Evolutionary conservation across 495 filamentous ascomycete species (phyloP), one percentile per base, ranked within the genome.

Genomic region (Rostrohypoxylon terebratum): DNA sequence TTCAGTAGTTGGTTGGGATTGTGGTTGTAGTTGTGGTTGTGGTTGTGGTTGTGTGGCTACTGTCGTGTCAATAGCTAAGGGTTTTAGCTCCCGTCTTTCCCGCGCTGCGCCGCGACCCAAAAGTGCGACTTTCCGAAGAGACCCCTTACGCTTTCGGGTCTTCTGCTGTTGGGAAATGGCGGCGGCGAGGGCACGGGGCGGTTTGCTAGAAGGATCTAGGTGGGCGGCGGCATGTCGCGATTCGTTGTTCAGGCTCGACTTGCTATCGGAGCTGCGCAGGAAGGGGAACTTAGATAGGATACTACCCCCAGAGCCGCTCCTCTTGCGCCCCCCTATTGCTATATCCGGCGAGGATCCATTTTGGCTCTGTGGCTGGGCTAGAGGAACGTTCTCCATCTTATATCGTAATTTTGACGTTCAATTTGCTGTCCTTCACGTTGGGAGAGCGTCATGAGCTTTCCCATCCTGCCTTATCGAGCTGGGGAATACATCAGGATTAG

Each of bases 51-150:
- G 63, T 66, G 67, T 13, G 58, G 54, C 25, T 68, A 57, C n/a
- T 59, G 81, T 16, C 50, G 67, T 84, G 31, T 86, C 87, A 55
- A 83, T 81, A 47, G 80, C 83, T 33, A 83, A 66, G 1, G 81
- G 73, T 53, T 86, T 86, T 31, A 73, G 66, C 57, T 87, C 85
- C 54, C 79, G 80, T 65, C 82, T 88, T 76, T 88, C 89, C 59
- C 88, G 81, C 68, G 88, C 84, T 4, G 84, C 87, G 44, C 91
- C 87, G 50, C 91, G 88, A 4, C 92, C 92, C 7, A 95, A 83
- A 8, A 95, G 80, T 23, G 93, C 93, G 2, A 92, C 92, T 72
- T 95, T 96, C 45, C 93, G 84, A 62, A 95, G 80, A 4, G 93
- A 94, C 5, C 92, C 91, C 69, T 91, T 90, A 47, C 94, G 90